Evolutionary conservation across 306 rosid genomes (phyloP).

Genomic region (Alnus glutinosa): DNA sequence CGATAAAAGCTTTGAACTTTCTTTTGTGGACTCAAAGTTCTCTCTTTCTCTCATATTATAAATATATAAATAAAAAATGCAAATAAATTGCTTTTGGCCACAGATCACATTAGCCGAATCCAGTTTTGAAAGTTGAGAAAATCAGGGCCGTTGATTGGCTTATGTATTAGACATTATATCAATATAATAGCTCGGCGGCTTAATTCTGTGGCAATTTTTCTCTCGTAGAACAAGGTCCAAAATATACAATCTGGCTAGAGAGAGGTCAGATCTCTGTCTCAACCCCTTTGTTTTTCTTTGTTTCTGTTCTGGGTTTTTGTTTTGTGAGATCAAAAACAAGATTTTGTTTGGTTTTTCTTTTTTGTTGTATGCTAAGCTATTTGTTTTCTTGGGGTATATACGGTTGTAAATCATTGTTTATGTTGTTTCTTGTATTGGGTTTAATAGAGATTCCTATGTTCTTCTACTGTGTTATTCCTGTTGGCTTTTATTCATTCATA

Average conservation of each 20-base stretch:
- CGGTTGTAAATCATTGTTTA: not conserved
- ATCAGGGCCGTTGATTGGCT: constrained; percentile 19
- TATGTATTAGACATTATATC: constrained; percentile 1
- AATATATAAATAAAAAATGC: not conserved
- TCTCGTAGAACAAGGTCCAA: not conserved
- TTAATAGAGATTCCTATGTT: not conserved
- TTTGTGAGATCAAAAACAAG: not conserved
- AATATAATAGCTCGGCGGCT: not conserved
- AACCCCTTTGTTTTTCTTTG: not conserved
- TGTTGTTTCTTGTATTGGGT: not conserved
- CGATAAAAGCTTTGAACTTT: no score
- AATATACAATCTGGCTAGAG: constrained; percentile 34
- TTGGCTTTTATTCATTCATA: not conserved
- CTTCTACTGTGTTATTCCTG: not conserved
- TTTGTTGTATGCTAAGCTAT: not conserved
- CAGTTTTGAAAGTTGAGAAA: constrained; percentile 2
- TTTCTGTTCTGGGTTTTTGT: constrained; percentile 21
- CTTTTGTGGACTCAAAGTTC: constrained; percentile 11
- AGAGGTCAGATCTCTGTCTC: constrained; percentile 38
- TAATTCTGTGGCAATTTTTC: not conserved
- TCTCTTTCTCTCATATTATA: not conserved
- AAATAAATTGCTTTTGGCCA: not conserved
- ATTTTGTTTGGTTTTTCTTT: not conserved
- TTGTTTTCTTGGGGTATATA: not conserved
- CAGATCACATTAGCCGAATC: constrained; percentile 16